Evolutionary conservation across 345 rosid species (phyloP).

Genomic region (Ailanthus altissimus): DNA sequence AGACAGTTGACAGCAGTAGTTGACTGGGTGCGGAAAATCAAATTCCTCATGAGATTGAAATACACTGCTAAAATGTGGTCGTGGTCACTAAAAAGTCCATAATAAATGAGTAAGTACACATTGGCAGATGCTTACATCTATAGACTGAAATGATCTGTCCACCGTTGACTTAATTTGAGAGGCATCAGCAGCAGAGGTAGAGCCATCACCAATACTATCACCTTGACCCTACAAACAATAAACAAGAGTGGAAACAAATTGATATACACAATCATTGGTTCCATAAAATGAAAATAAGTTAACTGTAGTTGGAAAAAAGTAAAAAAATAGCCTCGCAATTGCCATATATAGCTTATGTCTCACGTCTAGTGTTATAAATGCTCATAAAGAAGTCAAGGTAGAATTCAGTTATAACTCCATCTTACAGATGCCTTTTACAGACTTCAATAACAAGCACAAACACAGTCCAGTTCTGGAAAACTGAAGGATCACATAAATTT

Average conservation of each 20-base stretch:
- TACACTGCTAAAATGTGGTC: background rate
- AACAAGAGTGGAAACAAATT: background rate
- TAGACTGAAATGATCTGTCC: slow-evolving; percentile 44
- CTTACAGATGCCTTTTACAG: background rate
- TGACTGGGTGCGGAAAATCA: background rate
- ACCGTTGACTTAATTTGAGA: slow-evolving; percentile 49
- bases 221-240: slow-evolving; percentile 36
- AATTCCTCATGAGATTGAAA: background rate
- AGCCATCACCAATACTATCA: slow-evolving; percentile 41
- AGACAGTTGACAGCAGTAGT: background rate
- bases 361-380: background rate
- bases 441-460: background rate
- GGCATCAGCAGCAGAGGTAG: slow-evolving; percentile 50
- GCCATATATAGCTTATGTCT: background rate
- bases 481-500: background rate
- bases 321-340: background rate
- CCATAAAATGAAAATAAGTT: background rate
- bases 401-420: background rate
- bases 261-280: background rate
- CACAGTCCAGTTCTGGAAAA: background rate
- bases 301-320: background rate
- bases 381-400: background rate
- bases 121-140: slow-evolving; percentile 44
- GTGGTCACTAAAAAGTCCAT: background rate
- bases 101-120: slow-evolving; percentile 12